Evolutionary conservation across 2,329 filamentous ascomycete genomes (phyloP).

Genomic region (Aspergillus sp.): DNA sequence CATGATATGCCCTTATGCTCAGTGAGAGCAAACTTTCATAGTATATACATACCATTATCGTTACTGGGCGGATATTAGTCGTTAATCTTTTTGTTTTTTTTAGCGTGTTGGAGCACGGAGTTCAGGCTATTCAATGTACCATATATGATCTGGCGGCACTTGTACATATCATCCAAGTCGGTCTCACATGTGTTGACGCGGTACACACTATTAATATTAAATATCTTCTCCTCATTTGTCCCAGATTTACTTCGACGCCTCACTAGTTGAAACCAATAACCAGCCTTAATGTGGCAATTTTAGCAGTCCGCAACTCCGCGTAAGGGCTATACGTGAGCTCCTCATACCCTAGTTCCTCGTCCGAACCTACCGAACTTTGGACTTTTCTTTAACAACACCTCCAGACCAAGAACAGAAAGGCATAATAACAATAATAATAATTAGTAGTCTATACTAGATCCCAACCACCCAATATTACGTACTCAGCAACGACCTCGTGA

Average conservation of each 20-base stretch:
- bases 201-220: not conserved
- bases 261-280: no score
- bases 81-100: no score
- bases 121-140: not conserved
- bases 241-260: no score
- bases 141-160: not conserved
- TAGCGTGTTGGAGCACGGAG: not conserved
- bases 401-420: not conserved
- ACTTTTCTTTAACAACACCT: not conserved
- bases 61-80: not conserved
- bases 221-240: not conserved
- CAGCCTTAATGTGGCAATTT: no score
- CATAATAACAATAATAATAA: not conserved
- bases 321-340: no score
- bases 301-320: no score
- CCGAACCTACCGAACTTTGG: not conserved
- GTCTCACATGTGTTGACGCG: constrained; percentile 1
- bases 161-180: not conserved
- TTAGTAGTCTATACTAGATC: not conserved
- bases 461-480: not conserved
- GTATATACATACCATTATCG: not conserved
- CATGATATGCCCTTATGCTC: not conserved
- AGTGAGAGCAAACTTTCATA: not conserved
- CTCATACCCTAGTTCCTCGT: no score
- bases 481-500: not conserved